Base-by-base conservation (phyloP, 768 basidiomycete species). In the Antrodiella citrinella region DNA sequence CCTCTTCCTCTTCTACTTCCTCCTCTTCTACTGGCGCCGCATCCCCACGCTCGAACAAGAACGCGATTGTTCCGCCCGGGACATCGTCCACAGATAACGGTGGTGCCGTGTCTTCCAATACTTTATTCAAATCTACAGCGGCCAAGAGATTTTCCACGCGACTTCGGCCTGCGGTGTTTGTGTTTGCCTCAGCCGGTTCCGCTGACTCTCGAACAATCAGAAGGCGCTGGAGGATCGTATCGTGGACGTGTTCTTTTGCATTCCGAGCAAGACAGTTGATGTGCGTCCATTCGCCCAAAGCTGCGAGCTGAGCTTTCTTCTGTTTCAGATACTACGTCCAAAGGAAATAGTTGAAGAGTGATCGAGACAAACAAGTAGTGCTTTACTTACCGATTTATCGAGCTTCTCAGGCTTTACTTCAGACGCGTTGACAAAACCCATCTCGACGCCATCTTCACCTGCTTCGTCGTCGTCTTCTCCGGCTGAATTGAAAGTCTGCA, bases 221-320 rank as follows among this genome's bases (percentile, higher is more conserved):
- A 20, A 88, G 67, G 45, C 67, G 71, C 5, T 75, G 77, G 19
- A 92, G 72, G 46, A 89, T 67, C 21, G 75, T 72, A 63, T 92
- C 90, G 44, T 81, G 76, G 45, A 91, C 72, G 13, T 73, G 65
- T 19, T 78, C 72, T 42, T 63, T 60, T 1, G 74, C 68, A 13
- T 66, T 62, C 4, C 67, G 57, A 42, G 67, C 70, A 18, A 87
- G 67, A 60, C 89, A 88, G 61, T 91, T 80, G 64, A 91, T 77
- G 60, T 95, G 92, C 20, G 76, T 83, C 91, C 91, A 95, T 59
- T 88, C 80, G 41, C 80, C 77, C 25, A 95, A 74, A 3, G 83
- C 74, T 4, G 85, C 82, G 30, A 94, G 74, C 48, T 72, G 82
- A 7, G 71, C 73, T 56, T 77, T 80, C 71, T 86, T 84, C 67